Evolutionary conservation across 176 grass and related monocot genomes (phyloP), one percentile per base, ranked within the genome.

Genomic region (Aegilops speltoides): DNA sequence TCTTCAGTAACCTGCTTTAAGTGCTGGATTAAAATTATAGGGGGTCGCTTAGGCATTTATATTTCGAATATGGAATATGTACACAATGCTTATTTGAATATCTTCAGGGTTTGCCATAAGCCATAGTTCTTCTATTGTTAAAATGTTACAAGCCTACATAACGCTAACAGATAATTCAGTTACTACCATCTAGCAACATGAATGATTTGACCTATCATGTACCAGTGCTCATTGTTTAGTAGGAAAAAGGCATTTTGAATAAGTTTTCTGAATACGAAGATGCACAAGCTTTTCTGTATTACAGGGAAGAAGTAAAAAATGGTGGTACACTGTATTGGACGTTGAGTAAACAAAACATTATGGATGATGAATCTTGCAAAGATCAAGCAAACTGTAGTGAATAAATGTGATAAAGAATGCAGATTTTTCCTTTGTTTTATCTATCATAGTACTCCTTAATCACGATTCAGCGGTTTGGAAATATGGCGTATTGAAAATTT

Each of bases 401-500:
- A 73, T 36, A 12, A 1, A 54, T 54, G 16, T 63, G 26, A 31
- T 20, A 62, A 62, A 4, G 1, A 40, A 36, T 28, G 13, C 11
- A 7, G 3, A 24, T 43, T 56, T 3, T 11, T 72, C 65, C 14
- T 32, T 13, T 65, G 43, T 0, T 1, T 43, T 37, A 37, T 37
- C 7, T 71, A 22, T 56, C 33, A 12, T 73, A 76, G 79, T 87
- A 66, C 3, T 89, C 86, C 89, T 95, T 95, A 89, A 93, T 76
- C 28, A 85, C 4, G 0, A 61, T 73, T 24, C 11, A 99, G 97
- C 20, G 97, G 94, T 38, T 84, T 99, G 71, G 97, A 94, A 41
- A 88, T 99, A 87, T 99, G 97, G 97, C 89, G 87, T 71, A 94
- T 99, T 64, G 90, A 99, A 88, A 94, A 91, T 86, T 99, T 96